Base-by-base conservation (phyloP, 2,329 filamentous ascomycete species). In the Parastagonospora nodorum region DNA sequence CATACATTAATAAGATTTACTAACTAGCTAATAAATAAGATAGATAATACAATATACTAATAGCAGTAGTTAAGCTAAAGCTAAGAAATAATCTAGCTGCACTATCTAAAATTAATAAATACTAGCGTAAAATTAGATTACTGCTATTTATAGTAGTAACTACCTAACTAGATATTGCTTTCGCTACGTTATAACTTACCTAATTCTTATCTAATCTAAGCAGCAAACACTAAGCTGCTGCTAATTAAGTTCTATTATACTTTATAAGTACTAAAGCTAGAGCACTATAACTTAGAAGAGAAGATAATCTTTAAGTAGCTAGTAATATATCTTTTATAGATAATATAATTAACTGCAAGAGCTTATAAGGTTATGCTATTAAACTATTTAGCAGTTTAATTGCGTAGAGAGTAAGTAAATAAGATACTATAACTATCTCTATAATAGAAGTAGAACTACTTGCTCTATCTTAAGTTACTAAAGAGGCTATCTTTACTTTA, bases 381-480 rank as follows among this genome's bases (percentile, higher is more conserved):
- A n/a, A n/a, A n/a, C n/a, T n/a, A n/a, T n/a, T n/a, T n/a, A n/a
- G n/a, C n/a, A n/a, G n/a, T n/a, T n/a, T 40, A 40, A 19, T 24
- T 40, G 29, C 11, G 11, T 40, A 40, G 15, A 19, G 8, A 40
- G 37, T n/a, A 16, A 16, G 9, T 40, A 11, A 19, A 40, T 40
- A 40, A 19, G 24, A 31, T 31, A 27, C 11, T 16, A n/a, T 40
- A 40, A 19, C 37, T 40, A 40, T 11, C 11, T 40, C n/a, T 16
- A 11, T 11, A 27, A 24, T 40, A 40, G 37, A 40, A 16, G 14
- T 27, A 40, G 37, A 11, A 45, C 14, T 29, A 37, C 32, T 37
- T 24, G 16, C 24, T 45, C 16, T 8, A n/a, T 40, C 36, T 47
- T 19, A 47, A 24, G 36, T 47, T 47, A 32, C 36, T 35, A 28